A percentile compares a stretch with the other conserved stretches of the same genome.
Conservation (phyloP, 1,139 yeast species). For the Pichia sp. region DNA sequence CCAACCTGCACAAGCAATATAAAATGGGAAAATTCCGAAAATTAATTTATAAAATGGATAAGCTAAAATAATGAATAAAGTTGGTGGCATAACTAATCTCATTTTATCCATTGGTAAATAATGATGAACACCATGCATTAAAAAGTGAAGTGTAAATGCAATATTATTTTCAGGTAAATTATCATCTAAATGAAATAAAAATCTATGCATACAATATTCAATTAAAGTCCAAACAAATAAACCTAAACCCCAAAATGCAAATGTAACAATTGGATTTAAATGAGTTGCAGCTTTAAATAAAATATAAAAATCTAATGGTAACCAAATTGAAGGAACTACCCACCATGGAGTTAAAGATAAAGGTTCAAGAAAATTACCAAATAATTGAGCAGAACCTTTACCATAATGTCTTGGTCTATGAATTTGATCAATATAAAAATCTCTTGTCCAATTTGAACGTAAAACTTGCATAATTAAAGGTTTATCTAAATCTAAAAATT, state of each 20-base stretch:
- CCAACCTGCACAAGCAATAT: conserved; percentile 63
- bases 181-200: conserved; percentile 84
- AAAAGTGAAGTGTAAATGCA: conserved; percentile 76
- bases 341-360: conserved; percentile 68
- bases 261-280: conserved; percentile 31
- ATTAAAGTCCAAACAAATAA: conserved; percentile 86
- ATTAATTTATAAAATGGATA: conserved; percentile 58
- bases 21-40: conserved; percentile 50
- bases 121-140: conserved; percentile 94
- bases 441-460: conserved; percentile 67
- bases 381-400: conserved; percentile 84
- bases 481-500: conserved; percentile 76
- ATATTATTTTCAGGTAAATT: conserved; percentile 75
- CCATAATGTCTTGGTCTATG: conserved; percentile 96
- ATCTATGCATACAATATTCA: conserved; percentile 84
- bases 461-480: conserved; percentile 80
- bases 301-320: conserved; percentile 64
- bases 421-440: conserved; percentile 89
- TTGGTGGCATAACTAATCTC: conserved; percentile 94
- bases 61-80: conserved; percentile 56
- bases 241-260: conserved; percentile 50
- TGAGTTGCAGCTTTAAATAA: conserved; percentile 36
- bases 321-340: conserved; percentile 84
- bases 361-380: conserved; percentile 72
- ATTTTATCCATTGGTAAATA: conserved; percentile 93